A percentile compares a stretch with the other conserved stretches of the same genome.
These are phyloP conservation scores for Phoma sp. DNA, from an alignment of 2,329 filamentous ascomycete species.

Conservation along the genomic window DNA sequence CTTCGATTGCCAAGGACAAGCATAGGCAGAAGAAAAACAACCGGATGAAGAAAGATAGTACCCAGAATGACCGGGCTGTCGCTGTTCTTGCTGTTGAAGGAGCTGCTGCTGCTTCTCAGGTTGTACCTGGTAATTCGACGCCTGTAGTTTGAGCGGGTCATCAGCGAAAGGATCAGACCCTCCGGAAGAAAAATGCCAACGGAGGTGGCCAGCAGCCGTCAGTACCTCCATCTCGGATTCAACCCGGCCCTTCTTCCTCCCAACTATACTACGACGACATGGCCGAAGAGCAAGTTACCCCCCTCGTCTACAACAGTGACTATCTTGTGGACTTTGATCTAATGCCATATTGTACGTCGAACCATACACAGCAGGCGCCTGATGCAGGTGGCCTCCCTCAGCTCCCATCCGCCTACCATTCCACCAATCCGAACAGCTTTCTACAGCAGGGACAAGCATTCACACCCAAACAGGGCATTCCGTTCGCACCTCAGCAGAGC, in stretches of 20 bases:
- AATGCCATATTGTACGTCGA: too few relatives aligned
- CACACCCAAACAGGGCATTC: neutral
- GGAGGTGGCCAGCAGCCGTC: neutral
- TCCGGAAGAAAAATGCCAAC: neutral
- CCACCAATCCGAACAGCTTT: neutral
- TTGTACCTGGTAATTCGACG: neutral
- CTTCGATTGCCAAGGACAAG: neutral
- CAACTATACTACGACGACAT: too few relatives aligned
- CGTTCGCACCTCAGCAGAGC: neutral
- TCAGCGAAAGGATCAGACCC: neutral
- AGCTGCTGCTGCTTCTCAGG: neutral
- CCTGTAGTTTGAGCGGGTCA: neutral
- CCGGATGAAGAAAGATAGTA: neutral
- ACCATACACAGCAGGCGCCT: too few relatives aligned
- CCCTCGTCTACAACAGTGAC: too few relatives aligned
- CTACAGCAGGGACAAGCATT: neutral
- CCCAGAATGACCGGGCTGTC: neutral
- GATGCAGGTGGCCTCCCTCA: neutral
- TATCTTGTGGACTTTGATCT: too few relatives aligned
- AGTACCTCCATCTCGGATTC: neutral
- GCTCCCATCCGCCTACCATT: neutral
- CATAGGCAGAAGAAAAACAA: neutral
- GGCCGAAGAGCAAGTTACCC: too few relatives aligned
- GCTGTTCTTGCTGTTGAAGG: neutral
- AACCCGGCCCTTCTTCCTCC: neutral